A percentile compares a stretch with the other conserved stretches of the same genome.
Evolutionary conservation across 1,284 basidiomycete genomes (phyloP).

Genomic region (Pseudozyma sp.): DNA sequence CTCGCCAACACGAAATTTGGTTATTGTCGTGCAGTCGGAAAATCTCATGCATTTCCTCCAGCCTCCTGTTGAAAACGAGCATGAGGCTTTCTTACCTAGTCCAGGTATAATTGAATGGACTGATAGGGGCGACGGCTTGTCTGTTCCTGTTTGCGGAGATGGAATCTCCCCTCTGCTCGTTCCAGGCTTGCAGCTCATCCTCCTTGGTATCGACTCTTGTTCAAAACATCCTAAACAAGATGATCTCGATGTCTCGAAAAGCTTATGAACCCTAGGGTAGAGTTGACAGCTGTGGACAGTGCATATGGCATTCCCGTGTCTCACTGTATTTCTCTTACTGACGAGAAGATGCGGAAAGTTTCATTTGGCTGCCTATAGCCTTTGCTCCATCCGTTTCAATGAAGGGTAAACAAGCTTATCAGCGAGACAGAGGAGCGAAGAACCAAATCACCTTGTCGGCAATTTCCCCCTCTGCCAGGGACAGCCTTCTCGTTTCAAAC

Average conservation of each 20-base stretch:
- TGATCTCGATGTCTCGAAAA: background rate
- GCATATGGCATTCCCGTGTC: background rate
- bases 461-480: too few species aligned
- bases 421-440: too few species aligned
- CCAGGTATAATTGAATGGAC: too few species aligned
- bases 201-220: background rate
- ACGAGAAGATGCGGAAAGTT: too few species aligned
- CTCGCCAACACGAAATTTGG: too few species aligned
- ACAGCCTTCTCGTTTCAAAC: too few species aligned
- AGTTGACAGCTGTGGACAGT: background rate
- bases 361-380: too few species aligned
- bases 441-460: too few species aligned
- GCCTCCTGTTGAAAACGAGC: background rate
- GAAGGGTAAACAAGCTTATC: too few species aligned
- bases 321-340: background rate
- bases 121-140: too few species aligned
- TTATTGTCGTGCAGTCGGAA: too few species aligned
- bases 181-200: conserved; percentile 13
- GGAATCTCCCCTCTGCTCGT: conserved; percentile 8
- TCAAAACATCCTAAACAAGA: background rate
- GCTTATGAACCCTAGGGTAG: background rate
- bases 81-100: background rate
- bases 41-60: background rate
- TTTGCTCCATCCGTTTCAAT: too few species aligned
- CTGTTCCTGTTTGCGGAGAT: conserved; percentile 12